Base-by-base conservation (phyloP, 768 basidiomycete genomes). In the Agrocybe pediades region DNA sequence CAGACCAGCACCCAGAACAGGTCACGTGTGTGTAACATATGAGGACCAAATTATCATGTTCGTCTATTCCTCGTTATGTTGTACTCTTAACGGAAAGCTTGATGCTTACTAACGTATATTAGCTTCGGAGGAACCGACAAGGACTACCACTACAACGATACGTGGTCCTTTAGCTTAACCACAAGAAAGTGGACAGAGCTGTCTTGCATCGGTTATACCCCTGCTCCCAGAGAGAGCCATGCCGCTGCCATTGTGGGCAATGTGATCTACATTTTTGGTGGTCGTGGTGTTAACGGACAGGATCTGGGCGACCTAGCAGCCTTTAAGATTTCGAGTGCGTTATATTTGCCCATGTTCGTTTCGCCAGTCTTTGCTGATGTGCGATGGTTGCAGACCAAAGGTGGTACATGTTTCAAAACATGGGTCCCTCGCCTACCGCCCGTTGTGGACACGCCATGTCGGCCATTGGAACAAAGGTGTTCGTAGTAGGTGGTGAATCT, bases 321-420 rank as follows among this genome's bases (percentile, higher is more conserved):
- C 2, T 98, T 99, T 79, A 98, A 96, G 73, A 86, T 99, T 54
- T 87, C 93, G 9, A 98, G 96, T 98, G 60, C 65, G 95, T 83
- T 20, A 55, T 51, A 30, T 30, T 13, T 26, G 27, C 23, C 43
- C 42, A 21, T 25, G 6, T 9, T 47, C 13, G n/a, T 7, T 47
- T 39, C 43, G n/a, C n/a, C n/a, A n/a, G n/a, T n/a, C 41, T 48
- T 20, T 29, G 25, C 41, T 23, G 29, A 46, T 51, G 41, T 49
- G 43, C 25, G 26, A n/a, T 48, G 42, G 11, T 49, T 55, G 43
- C 67, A 98, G 96, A 95, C 71, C 92, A 94, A 65, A 82, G 97
- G 62, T 99, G 97, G 97, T 99, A 95, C 74, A 98, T 95, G 93
- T 99, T 99, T 77, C 95, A 98, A 71, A 97, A 98, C 66, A 99